Conservation (phyloP, 2,329 filamentous ascomycete genomes). For the Hypomyces perniciosus region DNA sequence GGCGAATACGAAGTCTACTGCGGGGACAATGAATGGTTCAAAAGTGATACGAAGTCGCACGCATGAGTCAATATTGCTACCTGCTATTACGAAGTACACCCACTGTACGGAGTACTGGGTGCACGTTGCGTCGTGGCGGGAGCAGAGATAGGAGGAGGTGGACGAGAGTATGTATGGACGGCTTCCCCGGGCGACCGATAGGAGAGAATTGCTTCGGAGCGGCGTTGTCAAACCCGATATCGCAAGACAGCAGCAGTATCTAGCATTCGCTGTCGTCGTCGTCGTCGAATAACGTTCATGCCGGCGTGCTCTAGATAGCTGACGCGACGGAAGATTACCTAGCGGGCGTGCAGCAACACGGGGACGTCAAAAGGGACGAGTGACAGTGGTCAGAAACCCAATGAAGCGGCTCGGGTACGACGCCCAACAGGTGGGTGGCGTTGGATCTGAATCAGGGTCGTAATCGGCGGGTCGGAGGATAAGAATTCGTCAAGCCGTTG, state of each 20-base stretch:
- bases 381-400: neutral
- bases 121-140: no score
- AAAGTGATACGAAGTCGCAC: constrained; percentile 11
- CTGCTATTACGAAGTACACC: no score
- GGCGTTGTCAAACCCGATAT: neutral
- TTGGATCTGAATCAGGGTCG: neutral
- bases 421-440: neutral
- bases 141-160: no score
- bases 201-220: neutral
- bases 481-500: neutral
- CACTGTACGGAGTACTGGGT: no score
- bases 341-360: neutral
- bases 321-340: neutral
- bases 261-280: neutral
- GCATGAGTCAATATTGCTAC: constrained; percentile 1
- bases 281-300: neutral
- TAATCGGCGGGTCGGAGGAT: neutral
- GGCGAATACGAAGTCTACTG: constrained; percentile 15
- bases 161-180: no score
- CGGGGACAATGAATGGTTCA: constrained; percentile 12
- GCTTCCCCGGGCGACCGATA: no score
- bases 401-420: neutral
- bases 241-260: no score
- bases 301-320: neutral
- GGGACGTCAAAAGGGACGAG: neutral